Evolutionary conservation across 108 stramenopile genomes (phyloP), one percentile per base, ranked within the genome.

Genomic region (Conticribra guillardii): DNA sequence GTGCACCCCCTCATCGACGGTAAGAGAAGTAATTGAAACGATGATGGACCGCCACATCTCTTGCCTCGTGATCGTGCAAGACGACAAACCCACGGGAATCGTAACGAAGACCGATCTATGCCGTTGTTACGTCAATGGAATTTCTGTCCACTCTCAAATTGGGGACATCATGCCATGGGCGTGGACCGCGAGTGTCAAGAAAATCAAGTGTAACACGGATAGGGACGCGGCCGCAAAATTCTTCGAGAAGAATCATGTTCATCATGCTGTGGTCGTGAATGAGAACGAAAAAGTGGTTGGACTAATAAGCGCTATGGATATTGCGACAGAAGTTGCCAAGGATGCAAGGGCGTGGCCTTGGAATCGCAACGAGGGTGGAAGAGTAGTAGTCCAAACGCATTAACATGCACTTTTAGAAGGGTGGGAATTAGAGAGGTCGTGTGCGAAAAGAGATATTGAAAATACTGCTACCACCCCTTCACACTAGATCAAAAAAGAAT

Each of bases 281-380:
- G 64, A 69, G 31, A 54, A 78, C 16, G 82, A 70, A 14, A 67
- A 77, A n/a, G 79, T 73, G 23, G 56, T 67, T 0, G 87, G 87
- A 3, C 27, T 87, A 15, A 76, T 87, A 23, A 83, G 81, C 28
- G 57, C 84, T 0, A 65, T 71, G 76, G 87, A 88, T 65, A 79
- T 88, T 74, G 81, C 84, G 16, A 48, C 54, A 22, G 87, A 88
- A 55, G 80, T 80, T 33, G 87, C 82, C 46, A 59, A 51, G 17
- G 87, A 88, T 73, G 71, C 67, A 18, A 54, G 82, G 29, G 86
- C 86, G 16, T 87, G 84, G 86, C 86, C 81, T 24, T 85, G 73
- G 55, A 81, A 56, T 61, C 62, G 84, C 47, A 69, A 62, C 22
- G 84, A 78, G 63, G 77, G 67, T 41, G 84, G 84, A 14, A 73